A percentile compares a stretch with the other conserved stretches of the same genome.
Conservation (phyloP, 148 eudicot genomes). For the Polygonum maritimum region DNA sequence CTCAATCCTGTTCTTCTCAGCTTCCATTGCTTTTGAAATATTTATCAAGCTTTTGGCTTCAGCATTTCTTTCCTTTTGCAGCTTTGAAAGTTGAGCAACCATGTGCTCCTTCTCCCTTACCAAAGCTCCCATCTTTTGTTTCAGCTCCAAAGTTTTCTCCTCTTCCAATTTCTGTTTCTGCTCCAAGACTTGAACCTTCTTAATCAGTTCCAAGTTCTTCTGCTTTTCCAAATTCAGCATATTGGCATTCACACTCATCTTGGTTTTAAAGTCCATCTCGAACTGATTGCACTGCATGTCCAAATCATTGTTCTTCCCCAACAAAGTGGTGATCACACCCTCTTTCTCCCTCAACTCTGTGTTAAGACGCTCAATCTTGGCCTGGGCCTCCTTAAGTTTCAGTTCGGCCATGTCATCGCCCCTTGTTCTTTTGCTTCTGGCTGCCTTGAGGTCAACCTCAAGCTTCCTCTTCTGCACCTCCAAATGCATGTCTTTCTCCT, state of each 20-base stretch:
- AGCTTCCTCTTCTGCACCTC: slow-evolving; percentile 2
- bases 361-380: not conserved
- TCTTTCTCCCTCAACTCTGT: not conserved
- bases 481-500: not conserved
- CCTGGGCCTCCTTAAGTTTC: not conserved
- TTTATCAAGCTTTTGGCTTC: not conserved
- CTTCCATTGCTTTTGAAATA: not conserved
- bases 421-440: not conserved
- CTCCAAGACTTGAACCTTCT: not conserved
- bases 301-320: not conserved
- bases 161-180: too few species aligned
- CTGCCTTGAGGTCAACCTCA: not conserved
- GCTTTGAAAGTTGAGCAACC: not conserved
- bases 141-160: too few species aligned
- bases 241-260: not conserved
- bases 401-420: not conserved
- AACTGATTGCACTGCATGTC: not conserved
- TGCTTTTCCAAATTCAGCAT: not conserved
- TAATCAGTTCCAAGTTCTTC: not conserved
- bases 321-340: not conserved
- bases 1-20: not conserved
- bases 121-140: too few species aligned
- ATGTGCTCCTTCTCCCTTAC: not conserved
- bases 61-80: not conserved
- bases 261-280: not conserved